Conservation (phyloP, 2,329 filamentous ascomycete genomes). For the Pseudogymnoascus sp. region DNA sequence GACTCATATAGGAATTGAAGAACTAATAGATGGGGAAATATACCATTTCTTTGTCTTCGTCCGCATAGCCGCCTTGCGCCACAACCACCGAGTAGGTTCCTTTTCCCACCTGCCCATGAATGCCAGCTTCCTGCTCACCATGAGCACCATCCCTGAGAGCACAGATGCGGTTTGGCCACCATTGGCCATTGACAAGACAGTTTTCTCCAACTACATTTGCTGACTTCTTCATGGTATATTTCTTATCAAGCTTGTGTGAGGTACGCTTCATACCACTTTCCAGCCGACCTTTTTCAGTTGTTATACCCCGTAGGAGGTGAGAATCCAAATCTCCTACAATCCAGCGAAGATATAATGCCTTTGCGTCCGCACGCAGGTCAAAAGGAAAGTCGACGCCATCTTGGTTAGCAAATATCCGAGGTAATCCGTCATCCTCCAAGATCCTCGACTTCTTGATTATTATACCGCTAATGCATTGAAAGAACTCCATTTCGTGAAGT, state of each 20-base stretch:
- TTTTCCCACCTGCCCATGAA: conserved; percentile 38
- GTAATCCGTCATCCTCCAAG: conserved; percentile 32
- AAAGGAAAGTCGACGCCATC: conserved; percentile 32
- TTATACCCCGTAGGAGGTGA: conserved; percentile 35
- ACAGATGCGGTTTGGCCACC: conserved; percentile 47
- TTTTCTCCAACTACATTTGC: conserved; percentile 27
- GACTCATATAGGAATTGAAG: background rate
- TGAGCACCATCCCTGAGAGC: conserved; percentile 47
- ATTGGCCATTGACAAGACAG: conserved; percentile 33
- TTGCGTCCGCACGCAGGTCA: conserved; percentile 42
- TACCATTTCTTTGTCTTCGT: conserved; percentile 41
- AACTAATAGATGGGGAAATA: conserved; percentile 2
- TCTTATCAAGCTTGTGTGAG: conserved; percentile 13
- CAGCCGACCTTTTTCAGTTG: conserved; percentile 16
- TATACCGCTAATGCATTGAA: conserved; percentile 10
- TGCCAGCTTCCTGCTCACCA: conserved; percentile 41
- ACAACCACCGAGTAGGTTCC: conserved; percentile 49
- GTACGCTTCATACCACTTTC: conserved; percentile 16
- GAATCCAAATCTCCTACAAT: conserved; percentile 34
- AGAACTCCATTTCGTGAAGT: conserved; percentile 28
- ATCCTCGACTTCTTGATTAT: conserved; percentile 24
- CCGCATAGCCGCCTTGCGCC: conserved; percentile 39
- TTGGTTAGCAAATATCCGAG: conserved; percentile 34
- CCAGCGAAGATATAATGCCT: conserved; percentile 42
- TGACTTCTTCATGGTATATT: conserved; percentile 13